phyloP scores from a whole-genome alignment of 345 rosid genomes.

The Salix suchowensis region DNA sequence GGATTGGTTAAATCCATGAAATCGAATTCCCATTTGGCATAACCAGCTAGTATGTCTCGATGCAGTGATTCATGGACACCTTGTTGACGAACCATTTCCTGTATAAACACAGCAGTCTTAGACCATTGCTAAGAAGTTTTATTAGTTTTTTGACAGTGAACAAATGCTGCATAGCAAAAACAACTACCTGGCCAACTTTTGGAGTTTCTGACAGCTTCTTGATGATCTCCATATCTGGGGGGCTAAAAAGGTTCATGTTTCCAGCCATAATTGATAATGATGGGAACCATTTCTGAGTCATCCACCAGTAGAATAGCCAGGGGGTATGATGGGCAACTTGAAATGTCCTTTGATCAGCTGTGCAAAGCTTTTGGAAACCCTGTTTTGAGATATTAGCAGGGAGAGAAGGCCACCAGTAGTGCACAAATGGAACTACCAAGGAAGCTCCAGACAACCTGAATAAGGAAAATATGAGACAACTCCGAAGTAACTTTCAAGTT shows the following conservation, averaged over 20 bases:
- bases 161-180: neutral
- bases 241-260: slow-evolving; percentile 35
- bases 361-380: slow-evolving; percentile 33
- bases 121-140: too few relatives aligned
- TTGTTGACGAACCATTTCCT: slow-evolving; percentile 66
- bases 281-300: slow-evolving; percentile 75
- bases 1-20: slow-evolving; percentile 62
- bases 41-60: slow-evolving; percentile 57
- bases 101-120: slow-evolving; percentile 7
- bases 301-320: slow-evolving; percentile 84
- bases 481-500: neutral
- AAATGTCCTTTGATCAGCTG: slow-evolving; percentile 52
- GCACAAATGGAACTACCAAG: slow-evolving; percentile 69
- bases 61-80: slow-evolving; percentile 58
- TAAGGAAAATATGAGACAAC: neutral
- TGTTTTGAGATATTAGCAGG: slow-evolving; percentile 43
- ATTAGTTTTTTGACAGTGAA: too few relatives aligned
- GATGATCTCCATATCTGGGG: slow-evolving; percentile 39
- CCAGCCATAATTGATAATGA: slow-evolving; percentile 46
- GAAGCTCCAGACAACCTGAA: slow-evolving; percentile 62
- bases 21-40: slow-evolving; percentile 75
- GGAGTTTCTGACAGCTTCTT: slow-evolving; percentile 38
- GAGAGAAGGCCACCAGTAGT: slow-evolving; percentile 80
- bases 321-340: slow-evolving; percentile 61
- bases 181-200: slow-evolving; percentile 43